Percentiles rank a stretch among this genome's conserved stretches.
phyloP scores from a whole-genome alignment of 176 grass and related monocot species.

The Triticum aestivum region IWGSC_CS_RefSeq_v2.1 NC_057797.1:690413838-690414337 shows the following conservation, averaged over 20 bases:
- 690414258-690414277: background rate
- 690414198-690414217: background rate
- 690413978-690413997: slow-evolving; percentile 65
- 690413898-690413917: slow-evolving; percentile 27
- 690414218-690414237: background rate
- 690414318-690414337: background rate
- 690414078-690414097: slow-evolving; percentile 78
- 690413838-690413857: slow-evolving; percentile 5
- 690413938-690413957: slow-evolving; percentile 63
- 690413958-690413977: slow-evolving; percentile 51
- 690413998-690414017: slow-evolving; percentile 89
- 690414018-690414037: slow-evolving; percentile 73
- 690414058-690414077: slow-evolving; percentile 79
- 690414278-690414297: background rate
- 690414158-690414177: background rate
- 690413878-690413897: slow-evolving; percentile 15
- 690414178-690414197: background rate
- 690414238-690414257: background rate
- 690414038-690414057: slow-evolving; percentile 92
- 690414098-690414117: slow-evolving; percentile 57
- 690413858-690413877: background rate
- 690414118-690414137: background rate
- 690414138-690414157: background rate
- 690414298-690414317: background rate
- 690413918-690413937: slow-evolving; percentile 35